Base-by-base conservation (phyloP, 2,329 filamentous ascomycete species). In the Colletotrichum cuscutae region DNA sequence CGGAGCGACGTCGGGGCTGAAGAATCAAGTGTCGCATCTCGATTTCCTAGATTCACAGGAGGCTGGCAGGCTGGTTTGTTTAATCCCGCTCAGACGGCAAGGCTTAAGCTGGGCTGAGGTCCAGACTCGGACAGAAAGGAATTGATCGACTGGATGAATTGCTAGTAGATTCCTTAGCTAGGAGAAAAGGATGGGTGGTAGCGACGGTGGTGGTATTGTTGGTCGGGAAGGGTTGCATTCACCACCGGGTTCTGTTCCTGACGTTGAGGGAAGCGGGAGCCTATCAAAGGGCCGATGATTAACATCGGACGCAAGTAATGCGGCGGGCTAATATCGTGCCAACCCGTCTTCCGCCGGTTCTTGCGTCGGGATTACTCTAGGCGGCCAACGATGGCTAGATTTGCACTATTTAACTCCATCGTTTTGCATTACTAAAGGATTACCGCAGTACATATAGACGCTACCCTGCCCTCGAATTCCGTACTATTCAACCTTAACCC, bases 1-100 rank as follows among this genome's bases (percentile, higher is more conserved):
- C 54, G 70, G 66, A 70, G 70, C 70, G 70, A 72, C 60, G 60
- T 65, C 70, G 66, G 70, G 66, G 58, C 69, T 72, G 65, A 59
- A 28, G 53, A 63, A 6, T 24, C 13, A 68, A 54, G 65, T 32
- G 64, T 46, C 30, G 52, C 52, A 63, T 58, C 58, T 30, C 57
- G 60, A 30, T 12, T 22, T 53, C 24, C 22, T 42, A 37, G 69
- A 37, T 22, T 53, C 24, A 19, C 32, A 37, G 69, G 52, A 62
- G 58, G 59, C 28, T 30, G 65, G 53, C 26, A 54, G 19, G 30
- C 8, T 37, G 15, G 62, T 54, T 30, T 35, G 59, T 12, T 22
- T 49, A 49, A 57, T 57, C 19, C 54, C 60, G 60, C 65, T 61
- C 54, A 59, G 66, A 60, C 66, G 54, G 66, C 66, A 30, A 65